Evolutionary conservation across 2,329 filamentous ascomycete species (phyloP).

Genomic region (Cladosporium halotolerans): DNA sequence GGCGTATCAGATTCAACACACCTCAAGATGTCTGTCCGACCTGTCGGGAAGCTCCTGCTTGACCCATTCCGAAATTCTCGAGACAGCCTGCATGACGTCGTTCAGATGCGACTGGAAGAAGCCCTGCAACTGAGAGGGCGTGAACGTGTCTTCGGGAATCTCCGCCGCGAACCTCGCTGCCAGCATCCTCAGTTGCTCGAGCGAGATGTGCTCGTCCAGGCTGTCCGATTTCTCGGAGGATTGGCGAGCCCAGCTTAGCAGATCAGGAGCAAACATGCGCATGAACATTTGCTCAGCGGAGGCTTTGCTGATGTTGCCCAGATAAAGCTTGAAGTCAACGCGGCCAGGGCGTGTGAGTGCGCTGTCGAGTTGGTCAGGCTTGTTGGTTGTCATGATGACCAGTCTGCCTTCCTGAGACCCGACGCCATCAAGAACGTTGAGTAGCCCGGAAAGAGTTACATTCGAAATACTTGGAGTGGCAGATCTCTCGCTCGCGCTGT

Average conservation of each 20-base stretch:
- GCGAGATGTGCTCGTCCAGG: conserved; percentile 18
- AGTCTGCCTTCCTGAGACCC: conserved; percentile 69
- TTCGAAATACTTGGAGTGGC: conserved; percentile 45
- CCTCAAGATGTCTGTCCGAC: not conserved
- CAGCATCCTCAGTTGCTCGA: conserved; percentile 18
- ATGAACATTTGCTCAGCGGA: conserved; percentile 22
- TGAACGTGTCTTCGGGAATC: conserved; percentile 20
- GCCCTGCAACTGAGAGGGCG: conserved; percentile 21
- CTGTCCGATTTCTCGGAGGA: not conserved
- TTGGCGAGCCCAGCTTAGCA: conserved; percentile 15
- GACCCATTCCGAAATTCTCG: conserved; percentile 17
- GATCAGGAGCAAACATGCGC: conserved; percentile 21
- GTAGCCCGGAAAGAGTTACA: conserved; percentile 57
- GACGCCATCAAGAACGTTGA: conserved; percentile 76
- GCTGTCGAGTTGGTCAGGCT: conserved; percentile 62
- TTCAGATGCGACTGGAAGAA: conserved; percentile 22
- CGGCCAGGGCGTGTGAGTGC: conserved; percentile 66
- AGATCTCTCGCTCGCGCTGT: conserved; percentile 14
- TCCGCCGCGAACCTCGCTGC: conserved; percentile 17
- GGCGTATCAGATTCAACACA: not conserved
- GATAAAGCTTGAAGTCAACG: conserved; percentile 45
- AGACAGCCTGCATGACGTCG: conserved; percentile 17
- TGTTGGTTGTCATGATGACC: conserved; percentile 74
- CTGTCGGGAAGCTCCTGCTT: conserved; percentile 11
- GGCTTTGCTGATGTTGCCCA: conserved; percentile 18